Percentiles rank a stretch among this genome's conserved stretches.
phyloP scores from a whole-genome alignment of 768 basidiomycete genomes.

The Piloderma croceum region DNA sequence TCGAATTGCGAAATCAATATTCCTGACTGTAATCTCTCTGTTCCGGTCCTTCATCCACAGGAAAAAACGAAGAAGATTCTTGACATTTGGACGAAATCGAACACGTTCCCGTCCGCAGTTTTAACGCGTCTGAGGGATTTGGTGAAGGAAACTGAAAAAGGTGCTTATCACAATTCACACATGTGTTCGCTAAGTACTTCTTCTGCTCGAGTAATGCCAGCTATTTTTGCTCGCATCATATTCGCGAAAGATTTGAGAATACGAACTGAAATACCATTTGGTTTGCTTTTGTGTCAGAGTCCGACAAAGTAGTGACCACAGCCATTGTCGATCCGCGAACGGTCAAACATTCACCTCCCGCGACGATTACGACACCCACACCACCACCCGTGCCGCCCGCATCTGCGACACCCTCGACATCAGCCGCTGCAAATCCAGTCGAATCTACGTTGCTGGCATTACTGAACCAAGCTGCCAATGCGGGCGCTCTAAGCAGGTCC shows the following conservation, averaged over 20 bases:
- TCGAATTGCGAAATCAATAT: conserved; percentile 23
- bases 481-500: conserved; percentile 28
- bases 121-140: conserved; percentile 67
- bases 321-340: too few species aligned
- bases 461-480: conserved; percentile 59
- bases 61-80: conserved; percentile 96
- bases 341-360: too few species aligned
- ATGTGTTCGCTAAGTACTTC: conserved; percentile 80
- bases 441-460: conserved; percentile 67
- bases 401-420: too few species aligned
- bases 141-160: conserved; percentile 69
- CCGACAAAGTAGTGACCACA: conserved; percentile 39
- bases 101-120: conserved; percentile 78
- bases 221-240: conserved; percentile 37
- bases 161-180: conserved; percentile 70
- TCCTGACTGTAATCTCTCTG: conserved; percentile 36
- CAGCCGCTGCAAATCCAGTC: conserved; percentile 30
- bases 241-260: conserved; percentile 50
- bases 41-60: conserved; percentile 46
- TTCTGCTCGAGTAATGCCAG: conserved; percentile 58
- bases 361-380: conserved; percentile 20
- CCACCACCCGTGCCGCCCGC: conserved; percentile 12
- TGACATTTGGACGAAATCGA: conserved; percentile 93
- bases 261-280: conserved; percentile 55
- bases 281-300: conserved; percentile 60